Evolutionary conservation across 345 rosid species (phyloP), one percentile per base, ranked within the genome.

Genomic region (Alliaria petiolata): DNA sequence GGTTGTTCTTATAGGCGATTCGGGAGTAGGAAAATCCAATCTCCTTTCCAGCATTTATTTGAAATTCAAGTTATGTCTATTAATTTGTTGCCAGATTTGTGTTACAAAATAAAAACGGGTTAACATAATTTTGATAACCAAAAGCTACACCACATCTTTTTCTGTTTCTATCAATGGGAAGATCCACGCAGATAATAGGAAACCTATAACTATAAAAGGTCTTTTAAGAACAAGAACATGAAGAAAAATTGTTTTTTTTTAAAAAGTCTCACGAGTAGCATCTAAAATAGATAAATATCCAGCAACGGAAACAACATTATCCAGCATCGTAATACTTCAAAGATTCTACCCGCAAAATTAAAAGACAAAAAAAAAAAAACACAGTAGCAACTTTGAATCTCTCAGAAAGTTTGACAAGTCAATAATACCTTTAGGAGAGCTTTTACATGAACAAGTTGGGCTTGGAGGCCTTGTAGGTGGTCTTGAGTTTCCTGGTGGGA

Each of bases 1-100:
- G n/a, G 82, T 85, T 51, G 92, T 87, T 19, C 69, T 87, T 40
- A 87, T 87, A 5, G 89, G 89, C 5, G 92, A 85, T 70, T 87
- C 92, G 3, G 92, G 89, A 3, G 92, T 87, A 7, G 89, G 89
- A 2, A 87, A 87, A 63, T 87, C 92, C 11, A 87, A 87, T 72
- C 79, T 87, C 22, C 79, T 87, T 10, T 83, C 89, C 9, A 80
- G 89, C n/a, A n/a, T n/a, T n/a, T n/a, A n/a, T n/a, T n/a, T n/a
- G n/a, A n/a, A n/a, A n/a, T n/a, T n/a, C n/a, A n/a, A n/a, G n/a
- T n/a, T n/a, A n/a, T n/a, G n/a, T n/a, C n/a, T n/a, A n/a, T n/a
- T n/a, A n/a, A n/a, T n/a, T n/a, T n/a, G n/a, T n/a, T n/a, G n/a
- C n/a, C n/a, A n/a, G n/a, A n/a, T n/a, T n/a, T n/a, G n/a, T n/a